phyloP scores from a whole-genome alignment of 176 grass and related monocot genomes.

The Aegilops umbellulata region DNA sequence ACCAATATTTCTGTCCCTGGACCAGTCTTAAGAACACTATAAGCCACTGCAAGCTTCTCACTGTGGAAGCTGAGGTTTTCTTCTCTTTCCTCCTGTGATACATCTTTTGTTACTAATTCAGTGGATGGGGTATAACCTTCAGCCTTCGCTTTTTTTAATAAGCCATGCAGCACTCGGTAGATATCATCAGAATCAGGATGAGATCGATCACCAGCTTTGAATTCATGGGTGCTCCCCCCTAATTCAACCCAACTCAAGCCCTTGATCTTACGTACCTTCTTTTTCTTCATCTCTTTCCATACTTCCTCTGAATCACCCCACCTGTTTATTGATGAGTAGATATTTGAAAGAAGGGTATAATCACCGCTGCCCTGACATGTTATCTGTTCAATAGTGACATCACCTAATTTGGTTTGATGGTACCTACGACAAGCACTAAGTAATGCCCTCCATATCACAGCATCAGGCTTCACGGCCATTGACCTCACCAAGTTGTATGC shows the following conservation, averaged over 20 bases:
- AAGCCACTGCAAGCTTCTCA: conserved; percentile 69
- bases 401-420: conserved; percentile 39
- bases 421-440: conserved; percentile 57
- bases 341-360: conserved; percentile 71
- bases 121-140: conserved; percentile 60
- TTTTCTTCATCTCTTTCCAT: conserved; percentile 61
- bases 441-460: conserved; percentile 69
- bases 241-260: conserved; percentile 71
- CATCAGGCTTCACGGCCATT: conserved; percentile 55
- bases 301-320: conserved; percentile 59
- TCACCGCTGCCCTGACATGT: conserved; percentile 44
- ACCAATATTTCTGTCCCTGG: conserved; percentile 68
- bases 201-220: conserved; percentile 61
- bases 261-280: conserved; percentile 50
- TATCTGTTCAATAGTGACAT: conserved; percentile 41
- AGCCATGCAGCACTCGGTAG: conserved; percentile 44
- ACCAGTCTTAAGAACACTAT: conserved; percentile 58
- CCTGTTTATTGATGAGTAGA: conserved; percentile 58
- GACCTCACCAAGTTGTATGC: conserved; percentile 59
- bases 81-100: conserved; percentile 71
- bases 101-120: conserved; percentile 68
- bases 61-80: conserved; percentile 64
- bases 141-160: conserved; percentile 49
- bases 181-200: conserved; percentile 54
- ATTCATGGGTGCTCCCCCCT: conserved; percentile 43